Evolutionary conservation across 2,329 filamentous ascomycete species (phyloP).

Genomic region (Nemania diffusa): DNA sequence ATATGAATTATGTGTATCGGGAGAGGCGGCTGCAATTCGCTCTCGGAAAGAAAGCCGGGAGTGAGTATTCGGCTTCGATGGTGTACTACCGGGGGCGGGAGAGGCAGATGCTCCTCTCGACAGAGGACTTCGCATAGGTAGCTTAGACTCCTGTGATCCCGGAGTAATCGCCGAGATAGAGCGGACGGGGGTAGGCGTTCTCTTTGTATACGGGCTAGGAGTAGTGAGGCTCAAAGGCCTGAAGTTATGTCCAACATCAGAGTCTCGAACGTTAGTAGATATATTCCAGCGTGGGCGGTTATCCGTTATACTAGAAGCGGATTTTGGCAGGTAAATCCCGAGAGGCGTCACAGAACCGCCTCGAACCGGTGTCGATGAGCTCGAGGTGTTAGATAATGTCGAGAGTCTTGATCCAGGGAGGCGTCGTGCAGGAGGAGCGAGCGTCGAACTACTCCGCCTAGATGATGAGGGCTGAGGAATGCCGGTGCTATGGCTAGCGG

Average conservation of each 20-base stretch:
- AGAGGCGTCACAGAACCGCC: slow-evolving; percentile 63
- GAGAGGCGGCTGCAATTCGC: slow-evolving; percentile 57
- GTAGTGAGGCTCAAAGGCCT: slow-evolving; percentile 70
- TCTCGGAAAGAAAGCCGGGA: slow-evolving; percentile 66
- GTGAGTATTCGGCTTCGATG: slow-evolving; percentile 54
- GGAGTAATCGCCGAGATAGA: slow-evolving; percentile 58
- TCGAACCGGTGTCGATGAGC: slow-evolving; percentile 50
- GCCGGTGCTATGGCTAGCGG: slow-evolving; percentile 59
- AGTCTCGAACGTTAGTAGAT: slow-evolving; percentile 70
- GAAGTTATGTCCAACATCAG: slow-evolving; percentile 76
- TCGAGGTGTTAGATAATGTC: slow-evolving; percentile 53
- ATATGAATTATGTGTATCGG: slow-evolving; percentile 61
- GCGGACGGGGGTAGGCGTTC: slow-evolving; percentile 54
- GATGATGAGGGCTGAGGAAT: slow-evolving; percentile 56
- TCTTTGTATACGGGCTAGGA: slow-evolving; percentile 66
- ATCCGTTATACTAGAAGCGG: slow-evolving; percentile 57
- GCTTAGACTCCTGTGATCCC: slow-evolving; percentile 56
- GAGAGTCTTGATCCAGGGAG: slow-evolving; percentile 58
- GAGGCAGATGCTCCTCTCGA: slow-evolving; percentile 60
- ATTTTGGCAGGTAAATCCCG: slow-evolving; percentile 55
- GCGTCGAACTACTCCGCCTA: slow-evolving; percentile 59
- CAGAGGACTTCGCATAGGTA: slow-evolving; percentile 63
- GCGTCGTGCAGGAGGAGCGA: slow-evolving; percentile 58
- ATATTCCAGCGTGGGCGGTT: slow-evolving; percentile 78
- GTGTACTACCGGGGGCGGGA: slow-evolving; percentile 58